These are phyloP conservation scores for Tetrahymena thermophila DNA, from an alignment of 73 alveolate genomes.

Conservation along the genomic window DNA sequence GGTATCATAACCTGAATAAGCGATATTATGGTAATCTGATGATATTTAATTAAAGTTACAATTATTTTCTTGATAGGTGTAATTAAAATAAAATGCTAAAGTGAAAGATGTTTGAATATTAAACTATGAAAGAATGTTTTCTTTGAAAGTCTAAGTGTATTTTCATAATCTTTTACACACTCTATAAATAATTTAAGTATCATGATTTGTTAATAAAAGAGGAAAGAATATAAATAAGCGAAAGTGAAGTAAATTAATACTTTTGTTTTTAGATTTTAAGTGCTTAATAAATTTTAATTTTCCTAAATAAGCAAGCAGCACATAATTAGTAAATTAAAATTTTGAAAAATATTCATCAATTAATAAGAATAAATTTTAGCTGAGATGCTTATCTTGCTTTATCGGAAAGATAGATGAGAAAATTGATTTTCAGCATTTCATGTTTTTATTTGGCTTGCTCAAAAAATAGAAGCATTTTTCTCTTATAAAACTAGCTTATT, in stretches of 20 bases:
- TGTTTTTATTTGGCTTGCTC: too few relatives aligned
- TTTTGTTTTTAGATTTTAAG: not conserved
- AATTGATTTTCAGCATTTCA: too few relatives aligned
- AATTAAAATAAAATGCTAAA: not conserved
- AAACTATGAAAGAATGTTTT: not conserved
- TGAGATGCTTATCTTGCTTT: too few relatives aligned
- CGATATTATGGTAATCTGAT: not conserved
- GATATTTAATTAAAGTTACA: not conserved
- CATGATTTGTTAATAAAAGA: not conserved
- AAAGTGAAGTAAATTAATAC: not conserved
- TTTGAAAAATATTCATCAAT: not conserved
- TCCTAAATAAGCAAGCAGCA: not conserved
- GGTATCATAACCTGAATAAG: not conserved
- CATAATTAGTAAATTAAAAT: too few relatives aligned
- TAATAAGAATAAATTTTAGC: too few relatives aligned
- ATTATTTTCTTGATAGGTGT: not conserved
- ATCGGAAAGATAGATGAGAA: too few relatives aligned
- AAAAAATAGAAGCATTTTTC: too few relatives aligned
- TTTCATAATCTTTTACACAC: not conserved
- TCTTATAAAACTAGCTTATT: too few relatives aligned
- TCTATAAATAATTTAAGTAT: not conserved
- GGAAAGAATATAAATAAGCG: too few relatives aligned
- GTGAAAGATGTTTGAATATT: not conserved
- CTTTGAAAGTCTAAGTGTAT: not conserved
- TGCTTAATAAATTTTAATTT: not conserved